phyloP scores from a whole-genome alignment of 257 asterid species.

The Eucommia ulmoides region DNA sequence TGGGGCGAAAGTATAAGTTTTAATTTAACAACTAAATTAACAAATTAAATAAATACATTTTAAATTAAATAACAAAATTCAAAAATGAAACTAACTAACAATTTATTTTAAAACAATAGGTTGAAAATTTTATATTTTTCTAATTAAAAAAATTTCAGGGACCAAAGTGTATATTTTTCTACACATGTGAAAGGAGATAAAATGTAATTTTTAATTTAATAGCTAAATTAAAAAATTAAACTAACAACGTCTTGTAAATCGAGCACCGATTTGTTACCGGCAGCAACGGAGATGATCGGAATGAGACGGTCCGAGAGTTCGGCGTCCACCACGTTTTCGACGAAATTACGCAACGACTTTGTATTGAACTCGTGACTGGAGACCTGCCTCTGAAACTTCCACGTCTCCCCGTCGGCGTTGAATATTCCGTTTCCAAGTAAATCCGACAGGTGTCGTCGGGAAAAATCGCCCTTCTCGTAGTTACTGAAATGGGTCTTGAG shows the following conservation, averaged over 20 bases:
- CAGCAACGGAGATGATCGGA: slow-evolving; percentile 19
- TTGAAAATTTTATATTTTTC: too few relatives aligned
- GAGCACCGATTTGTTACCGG: slow-evolving; percentile 6
- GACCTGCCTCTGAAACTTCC: slow-evolving; percentile 40
- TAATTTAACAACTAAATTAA: too few relatives aligned
- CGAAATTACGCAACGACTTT: slow-evolving; percentile 24
- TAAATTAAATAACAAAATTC: too few relatives aligned
- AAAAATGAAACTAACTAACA: too few relatives aligned
- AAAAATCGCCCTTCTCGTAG: slow-evolving; percentile 22
- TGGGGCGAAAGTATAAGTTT: too few relatives aligned
- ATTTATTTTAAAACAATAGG: too few relatives aligned
- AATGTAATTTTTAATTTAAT: too few relatives aligned
- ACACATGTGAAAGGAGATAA: too few relatives aligned
- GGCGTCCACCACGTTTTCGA: slow-evolving; percentile 21
- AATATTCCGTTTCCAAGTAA: slow-evolving; percentile 34
- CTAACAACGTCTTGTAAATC: slow-evolving; percentile 14
- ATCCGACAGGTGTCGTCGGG: slow-evolving; percentile 6
- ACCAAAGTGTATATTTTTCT: too few relatives aligned
- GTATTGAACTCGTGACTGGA: slow-evolving; percentile 37
- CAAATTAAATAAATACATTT: too few relatives aligned
- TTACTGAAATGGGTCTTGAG: slow-evolving; percentile 23
- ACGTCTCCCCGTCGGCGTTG: slow-evolving; percentile 28
- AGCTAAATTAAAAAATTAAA: too few relatives aligned
- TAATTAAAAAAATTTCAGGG: too few relatives aligned
- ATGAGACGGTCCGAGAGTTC: slow-evolving; percentile 22